Base-by-base conservation (phyloP, 768 basidiomycete species). In the Clathrus columnatus region DNA sequence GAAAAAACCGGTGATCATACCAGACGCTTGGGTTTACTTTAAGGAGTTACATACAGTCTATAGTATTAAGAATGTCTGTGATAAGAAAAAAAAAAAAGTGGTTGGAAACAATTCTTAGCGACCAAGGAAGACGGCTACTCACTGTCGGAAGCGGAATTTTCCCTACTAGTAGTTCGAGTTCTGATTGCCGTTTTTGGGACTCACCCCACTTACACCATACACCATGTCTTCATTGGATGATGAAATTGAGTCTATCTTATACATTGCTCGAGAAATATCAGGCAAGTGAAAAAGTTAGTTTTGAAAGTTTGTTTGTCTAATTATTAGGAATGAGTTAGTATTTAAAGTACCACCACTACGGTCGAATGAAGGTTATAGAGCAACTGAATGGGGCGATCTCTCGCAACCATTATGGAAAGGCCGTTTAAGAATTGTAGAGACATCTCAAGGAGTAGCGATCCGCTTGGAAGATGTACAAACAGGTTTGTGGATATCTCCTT, bases 351-450 rank as follows among this genome's bases (percentile, higher is more conserved):
- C 93, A 1, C 83, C 92, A 47, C 73, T 93, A 63, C 91, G 81
- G 64, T 78, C 77, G 36, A 87, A 91, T 63, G 88, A 92, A 65
- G 93, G 93, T 7, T 87, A 95, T 70, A 85, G 90, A 51, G 93
- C 93, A 10, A 85, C 84, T 53, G 89, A 92, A 61, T 97, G 93
- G 93, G 90, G 92, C 16, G 87, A 92, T 68, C 79, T 94, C 42
- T 78, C 78, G 17, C 64, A 77, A 54, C 90, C 91, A 4, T 69
- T 97, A 21, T 97, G 93, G 93, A 94, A 94, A 66, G 93, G 93
- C 17, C 78, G 93, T 43, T 71, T 97, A 60, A 80, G 91, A 57
- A 85, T 96, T 57, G 72, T 91, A 23, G 91, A 96, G 69, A 83
- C 80, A 61, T 83, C 82, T 1, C 71, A 76, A 23, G 77, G 79